These are phyloP conservation scores for Agarophyton chilense DNA, from an alignment of 23 red algal genomes.

Conservation along the genomic window DNA sequence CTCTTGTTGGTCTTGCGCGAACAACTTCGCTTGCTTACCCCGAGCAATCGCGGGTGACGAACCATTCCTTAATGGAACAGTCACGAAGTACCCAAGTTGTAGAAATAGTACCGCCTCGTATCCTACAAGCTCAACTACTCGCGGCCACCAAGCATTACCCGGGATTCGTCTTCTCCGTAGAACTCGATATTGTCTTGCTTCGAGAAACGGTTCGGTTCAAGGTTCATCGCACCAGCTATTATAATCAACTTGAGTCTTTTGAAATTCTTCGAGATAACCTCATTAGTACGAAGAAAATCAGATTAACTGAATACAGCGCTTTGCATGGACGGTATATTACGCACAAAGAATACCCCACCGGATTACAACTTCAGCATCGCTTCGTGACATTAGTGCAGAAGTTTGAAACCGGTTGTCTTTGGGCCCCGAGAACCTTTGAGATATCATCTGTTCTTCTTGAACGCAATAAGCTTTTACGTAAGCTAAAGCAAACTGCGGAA, in stretches of 20 bases:
- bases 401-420: not conserved
- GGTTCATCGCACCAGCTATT: not conserved
- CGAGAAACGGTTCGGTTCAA: not conserved
- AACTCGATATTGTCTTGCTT: not conserved
- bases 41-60: too few species aligned
- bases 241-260: not conserved
- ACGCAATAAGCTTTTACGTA: not conserved
- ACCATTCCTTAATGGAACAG: not conserved
- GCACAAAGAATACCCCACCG: not conserved
- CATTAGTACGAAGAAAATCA: not conserved
- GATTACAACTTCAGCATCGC: not conserved
- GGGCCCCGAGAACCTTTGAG: not conserved
- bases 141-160: not conserved
- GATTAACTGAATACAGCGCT: not conserved
- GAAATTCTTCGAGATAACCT: not conserved
- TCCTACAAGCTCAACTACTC: not conserved
- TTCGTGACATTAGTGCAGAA: not conserved
- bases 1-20: too few species aligned
- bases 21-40: too few species aligned
- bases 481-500: not conserved
- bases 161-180: not conserved
- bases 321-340: not conserved
- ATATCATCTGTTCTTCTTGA: not conserved
- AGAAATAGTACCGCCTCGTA: not conserved
- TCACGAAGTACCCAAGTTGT: not conserved